Conservation (phyloP, 305 asterid species). For the Solanum hybrid region DNA sequence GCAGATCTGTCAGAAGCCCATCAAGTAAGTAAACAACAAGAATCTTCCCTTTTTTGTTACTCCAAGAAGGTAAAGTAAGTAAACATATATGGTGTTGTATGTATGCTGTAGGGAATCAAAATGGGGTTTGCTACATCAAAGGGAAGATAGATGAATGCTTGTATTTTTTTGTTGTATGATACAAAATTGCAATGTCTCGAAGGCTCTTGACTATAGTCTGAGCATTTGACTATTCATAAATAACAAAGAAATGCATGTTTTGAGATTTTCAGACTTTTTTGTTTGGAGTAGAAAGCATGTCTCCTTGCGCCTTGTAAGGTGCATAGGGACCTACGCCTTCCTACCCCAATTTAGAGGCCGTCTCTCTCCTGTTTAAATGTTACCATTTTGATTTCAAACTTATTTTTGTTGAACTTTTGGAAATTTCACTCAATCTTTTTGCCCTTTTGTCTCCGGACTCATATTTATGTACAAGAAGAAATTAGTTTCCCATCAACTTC, state of each 20-base stretch:
- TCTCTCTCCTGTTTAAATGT: too few species aligned
- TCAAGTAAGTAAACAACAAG: slow-evolving; percentile 6
- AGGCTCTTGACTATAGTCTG: neutral
- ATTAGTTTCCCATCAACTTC: neutral
- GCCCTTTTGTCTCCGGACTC: neutral
- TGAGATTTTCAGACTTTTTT: neutral
- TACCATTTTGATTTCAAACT: neutral
- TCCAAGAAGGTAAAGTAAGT: neutral
- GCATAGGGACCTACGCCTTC: too few species aligned
- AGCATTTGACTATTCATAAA: neutral
- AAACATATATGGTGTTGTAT: neutral
- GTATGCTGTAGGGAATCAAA: neutral
- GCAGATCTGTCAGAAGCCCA: slow-evolving; percentile 16
- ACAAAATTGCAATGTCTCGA: neutral
- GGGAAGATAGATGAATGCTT: neutral
- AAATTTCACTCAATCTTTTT: neutral
- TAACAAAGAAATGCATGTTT: neutral
- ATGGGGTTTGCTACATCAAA: neutral
- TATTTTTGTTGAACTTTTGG: neutral
- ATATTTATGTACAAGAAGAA: neutral
- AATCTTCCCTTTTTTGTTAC: neutral
- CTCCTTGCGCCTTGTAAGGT: too few species aligned
- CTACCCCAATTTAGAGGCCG: too few species aligned
- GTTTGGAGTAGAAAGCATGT: neutral
- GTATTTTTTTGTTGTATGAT: neutral